Evolutionary conservation across 805 yeast genomes (phyloP), one percentile per base, ranked within the genome.

Genomic region (Schwanniomyces sp.): DNA sequence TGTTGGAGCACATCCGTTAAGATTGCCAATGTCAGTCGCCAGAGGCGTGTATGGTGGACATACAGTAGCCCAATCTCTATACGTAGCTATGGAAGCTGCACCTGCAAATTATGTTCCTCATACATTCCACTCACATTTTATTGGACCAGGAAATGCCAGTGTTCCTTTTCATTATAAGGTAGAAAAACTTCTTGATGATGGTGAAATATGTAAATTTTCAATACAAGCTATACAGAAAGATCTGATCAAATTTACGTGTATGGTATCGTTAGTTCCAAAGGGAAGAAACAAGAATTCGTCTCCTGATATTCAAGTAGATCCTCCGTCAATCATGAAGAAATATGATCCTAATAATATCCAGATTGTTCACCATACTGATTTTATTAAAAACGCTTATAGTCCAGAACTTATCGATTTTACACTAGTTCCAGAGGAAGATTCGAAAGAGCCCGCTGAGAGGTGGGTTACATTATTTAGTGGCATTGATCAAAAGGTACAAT

Each of bases 41-140:
- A 67, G 85, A 39, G 89, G 88, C 1, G 80, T 85, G 0, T 85
- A 84, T 66, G 91, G 91, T 2, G 91, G 91, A 8, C 81, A 84
- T 16, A 66, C 81, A 38, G 81, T 83, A 14, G 87, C 88, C 0
- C 91, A 85, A 55, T 70, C 89, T 2, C 63, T 85, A 3, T 61
- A 78, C 49, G 88, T 88, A 5, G 83, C 86, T 2, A 67, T 84
- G 29, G 70, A 75, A 42, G 76, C 82, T 7, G 66, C 74, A 1
- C 68, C 61, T 9, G 45, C 44, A 14, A 49, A 46, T 6, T 62
- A 56, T 28, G 70, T 81, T 5, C 90, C 91, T 1, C 74, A 78
- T 29, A 78, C 88, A 9, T 65, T 83, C 47, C 91, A 85, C 58
- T 75, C 84, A 14, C 82, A 80, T 59, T 86, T 86, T 56, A 59